These are phyloP conservation scores for Corchorus capsularis DNA, from an alignment of 345 rosid species.

Conservation along the genomic window DNA sequence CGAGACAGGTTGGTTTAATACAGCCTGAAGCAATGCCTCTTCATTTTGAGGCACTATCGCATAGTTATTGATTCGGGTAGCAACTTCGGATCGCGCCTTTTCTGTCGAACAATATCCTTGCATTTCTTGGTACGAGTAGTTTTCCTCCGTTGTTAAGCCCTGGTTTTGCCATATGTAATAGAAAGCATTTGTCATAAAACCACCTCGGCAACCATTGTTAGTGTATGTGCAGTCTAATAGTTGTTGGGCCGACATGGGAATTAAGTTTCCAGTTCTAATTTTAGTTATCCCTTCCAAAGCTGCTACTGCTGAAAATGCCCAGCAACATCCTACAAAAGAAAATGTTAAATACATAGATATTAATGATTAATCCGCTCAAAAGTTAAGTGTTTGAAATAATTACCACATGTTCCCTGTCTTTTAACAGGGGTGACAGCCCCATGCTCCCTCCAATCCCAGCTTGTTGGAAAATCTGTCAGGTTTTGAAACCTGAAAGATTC, in stretches of 20 bases:
- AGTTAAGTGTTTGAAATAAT: background rate
- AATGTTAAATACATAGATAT: background rate
- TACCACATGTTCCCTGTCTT: conserved; percentile 87
- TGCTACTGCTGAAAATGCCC: conserved; percentile 85
- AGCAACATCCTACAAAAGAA: conserved; percentile 50
- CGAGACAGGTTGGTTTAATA: conserved; percentile 61
- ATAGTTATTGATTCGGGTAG: conserved; percentile 33
- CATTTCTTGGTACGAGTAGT: conserved; percentile 46
- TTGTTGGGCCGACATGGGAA: conserved; percentile 71
- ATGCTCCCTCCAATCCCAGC: conserved; percentile 77
- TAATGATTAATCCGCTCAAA: background rate
- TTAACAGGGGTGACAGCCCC: conserved; percentile 82
- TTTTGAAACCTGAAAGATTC: conserved; percentile 3
- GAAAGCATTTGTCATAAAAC: conserved; percentile 59
- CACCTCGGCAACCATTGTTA: conserved; percentile 51
- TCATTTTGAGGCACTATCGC: conserved; percentile 51
- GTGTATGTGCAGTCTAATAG: conserved; percentile 51
- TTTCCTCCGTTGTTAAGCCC: conserved; percentile 49
- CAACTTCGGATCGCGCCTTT: conserved; percentile 13
- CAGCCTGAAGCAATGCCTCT: conserved; percentile 52
- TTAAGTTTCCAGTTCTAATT: conserved; percentile 50
- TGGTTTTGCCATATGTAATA: conserved; percentile 35
- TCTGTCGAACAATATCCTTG: conserved; percentile 40
- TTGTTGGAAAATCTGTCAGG: conserved; percentile 17
- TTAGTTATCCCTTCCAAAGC: conserved; percentile 60